Evolutionary conservation across 768 basidiomycete genomes (phyloP).

Genomic region (Naematelia encephala): DNA sequence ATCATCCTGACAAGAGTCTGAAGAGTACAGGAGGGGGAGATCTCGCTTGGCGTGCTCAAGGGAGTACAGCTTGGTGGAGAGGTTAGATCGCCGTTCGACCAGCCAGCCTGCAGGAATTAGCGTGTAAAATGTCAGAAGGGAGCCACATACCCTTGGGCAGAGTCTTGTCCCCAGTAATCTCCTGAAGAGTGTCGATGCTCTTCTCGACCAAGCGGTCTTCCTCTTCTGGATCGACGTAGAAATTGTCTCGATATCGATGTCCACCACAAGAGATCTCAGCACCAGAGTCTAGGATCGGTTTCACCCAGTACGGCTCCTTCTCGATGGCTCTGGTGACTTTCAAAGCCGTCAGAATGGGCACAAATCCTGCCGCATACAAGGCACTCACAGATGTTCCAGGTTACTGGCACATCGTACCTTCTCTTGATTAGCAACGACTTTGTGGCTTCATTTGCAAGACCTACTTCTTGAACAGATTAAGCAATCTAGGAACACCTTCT

Average conservation of each 20-base stretch:
- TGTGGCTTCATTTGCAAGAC: background rate
- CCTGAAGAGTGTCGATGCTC: slow-evolving; percentile 35
- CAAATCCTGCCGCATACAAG: background rate
- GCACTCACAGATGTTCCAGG: slow-evolving; percentile 29
- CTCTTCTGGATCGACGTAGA: slow-evolving; percentile 24
- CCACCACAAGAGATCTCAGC: slow-evolving; percentile 30
- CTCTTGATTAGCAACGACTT: background rate
- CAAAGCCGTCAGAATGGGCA: background rate
- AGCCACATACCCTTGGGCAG: slow-evolving; percentile 23
- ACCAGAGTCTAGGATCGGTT: slow-evolving; percentile 23
- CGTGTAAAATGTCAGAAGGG: background rate
- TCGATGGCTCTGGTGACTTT: slow-evolving; percentile 30
- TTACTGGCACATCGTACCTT: slow-evolving; percentile 25
- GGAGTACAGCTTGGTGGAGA: slow-evolving; percentile 25
- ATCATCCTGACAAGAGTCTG: slow-evolving; percentile 28
- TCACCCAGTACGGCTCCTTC: slow-evolving; percentile 27
- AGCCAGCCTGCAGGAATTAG: slow-evolving; percentile 23
- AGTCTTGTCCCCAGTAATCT: slow-evolving; percentile 31
- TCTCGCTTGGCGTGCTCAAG: slow-evolving; percentile 18
- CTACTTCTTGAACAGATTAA: slow-evolving; percentile 25
- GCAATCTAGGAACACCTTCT: slow-evolving; percentile 23
- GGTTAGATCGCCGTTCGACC: slow-evolving; percentile 22
- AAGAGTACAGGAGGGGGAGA: slow-evolving; percentile 27
- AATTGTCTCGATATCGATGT: slow-evolving; percentile 34
- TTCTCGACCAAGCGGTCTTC: slow-evolving; percentile 32